Percentiles rank a stretch among this genome's conserved stretches.
phyloP scores from a whole-genome alignment of 1,284 basidiomycete genomes.

The Ceratobasidium papillatum region DNA sequence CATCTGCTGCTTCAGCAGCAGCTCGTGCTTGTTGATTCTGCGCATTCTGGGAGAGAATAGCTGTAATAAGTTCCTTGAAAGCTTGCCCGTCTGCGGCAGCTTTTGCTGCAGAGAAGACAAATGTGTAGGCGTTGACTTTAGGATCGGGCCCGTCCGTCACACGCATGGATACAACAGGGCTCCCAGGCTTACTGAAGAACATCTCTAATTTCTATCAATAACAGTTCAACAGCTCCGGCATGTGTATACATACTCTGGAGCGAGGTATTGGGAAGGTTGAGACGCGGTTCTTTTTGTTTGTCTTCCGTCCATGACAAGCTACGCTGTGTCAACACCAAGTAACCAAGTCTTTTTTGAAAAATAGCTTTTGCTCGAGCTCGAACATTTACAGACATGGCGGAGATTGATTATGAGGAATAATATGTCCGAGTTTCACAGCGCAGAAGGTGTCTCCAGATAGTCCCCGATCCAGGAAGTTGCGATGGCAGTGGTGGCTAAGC shows the following conservation, averaged over 20 bases:
- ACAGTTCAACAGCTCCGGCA: background rate
- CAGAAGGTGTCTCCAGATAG: background rate
- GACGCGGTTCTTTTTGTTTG: constrained; percentile 39
- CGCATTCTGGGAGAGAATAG: constrained; percentile 72
- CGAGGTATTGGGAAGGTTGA: constrained; percentile 26
- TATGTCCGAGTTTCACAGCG: background rate
- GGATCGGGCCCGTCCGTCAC: constrained; percentile 36
- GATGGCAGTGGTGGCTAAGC: constrained; percentile 11
- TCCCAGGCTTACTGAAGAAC: constrained; percentile 39
- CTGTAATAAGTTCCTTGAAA: constrained; percentile 79
- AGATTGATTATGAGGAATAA: background rate
- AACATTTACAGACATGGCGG: constrained; percentile 26
- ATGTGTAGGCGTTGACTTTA: constrained; percentile 66
- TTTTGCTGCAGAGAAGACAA: constrained; percentile 76
- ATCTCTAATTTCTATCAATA: constrained; percentile 24
- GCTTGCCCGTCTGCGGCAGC: constrained; percentile 75
- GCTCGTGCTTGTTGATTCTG: constrained; percentile 24
- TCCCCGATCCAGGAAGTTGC: background rate
- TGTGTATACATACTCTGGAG: constrained; percentile 21
- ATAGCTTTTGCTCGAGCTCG: constrained; percentile 32
- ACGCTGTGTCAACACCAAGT: constrained; percentile 31
- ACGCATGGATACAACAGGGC: constrained; percentile 19
- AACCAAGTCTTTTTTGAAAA: constrained; percentile 35
- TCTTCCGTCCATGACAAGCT: constrained; percentile 38
- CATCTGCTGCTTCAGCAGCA: constrained; percentile 45